Conservation (phyloP, 2,329 filamentous ascomycete genomes). For the Raffaelea albimanens region DNA sequence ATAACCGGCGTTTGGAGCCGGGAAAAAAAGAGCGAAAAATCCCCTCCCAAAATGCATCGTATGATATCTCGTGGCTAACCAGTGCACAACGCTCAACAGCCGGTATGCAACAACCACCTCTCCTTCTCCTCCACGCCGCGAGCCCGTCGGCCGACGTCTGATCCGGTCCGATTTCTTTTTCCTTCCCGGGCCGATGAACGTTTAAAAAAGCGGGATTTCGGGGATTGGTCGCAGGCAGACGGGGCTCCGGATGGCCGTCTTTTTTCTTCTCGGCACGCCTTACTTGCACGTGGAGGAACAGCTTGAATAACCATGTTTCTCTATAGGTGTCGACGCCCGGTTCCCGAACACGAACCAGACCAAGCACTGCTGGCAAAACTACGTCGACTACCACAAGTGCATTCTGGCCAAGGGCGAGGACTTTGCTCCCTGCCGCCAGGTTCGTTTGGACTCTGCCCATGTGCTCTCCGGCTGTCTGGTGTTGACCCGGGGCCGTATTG, state of each 20-base stretch:
- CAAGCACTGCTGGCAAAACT: constrained; percentile 99
- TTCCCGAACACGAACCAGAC: constrained; percentile 98
- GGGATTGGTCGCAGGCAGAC: too few species aligned
- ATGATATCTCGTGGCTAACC: background rate
- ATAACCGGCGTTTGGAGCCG: background rate
- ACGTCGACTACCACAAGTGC: constrained; percentile 99
- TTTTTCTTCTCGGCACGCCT: too few species aligned
- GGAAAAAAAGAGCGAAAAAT: background rate
- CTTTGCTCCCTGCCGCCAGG: constrained; percentile 93
- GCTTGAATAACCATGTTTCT: too few species aligned
- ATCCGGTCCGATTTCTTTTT: too few species aligned
- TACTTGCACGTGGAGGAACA: too few species aligned
- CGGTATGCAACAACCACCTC: background rate
- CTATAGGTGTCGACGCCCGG: constrained; percentile 88
- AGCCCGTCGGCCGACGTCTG: too few species aligned
- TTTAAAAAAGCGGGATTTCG: too few species aligned
- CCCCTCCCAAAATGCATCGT: background rate
- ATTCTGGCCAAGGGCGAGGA: constrained; percentile 97
- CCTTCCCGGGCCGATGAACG: too few species aligned
- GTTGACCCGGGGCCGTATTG: background rate
- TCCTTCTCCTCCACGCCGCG: background rate
- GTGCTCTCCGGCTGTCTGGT: background rate
- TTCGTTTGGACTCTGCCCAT: constrained; percentile 30
- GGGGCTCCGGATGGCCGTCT: too few species aligned
- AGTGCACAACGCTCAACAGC: background rate